Base-by-base conservation (phyloP, 495 filamentous ascomycete genomes). In the Umbilicaria muhlenbergii region DNA sequence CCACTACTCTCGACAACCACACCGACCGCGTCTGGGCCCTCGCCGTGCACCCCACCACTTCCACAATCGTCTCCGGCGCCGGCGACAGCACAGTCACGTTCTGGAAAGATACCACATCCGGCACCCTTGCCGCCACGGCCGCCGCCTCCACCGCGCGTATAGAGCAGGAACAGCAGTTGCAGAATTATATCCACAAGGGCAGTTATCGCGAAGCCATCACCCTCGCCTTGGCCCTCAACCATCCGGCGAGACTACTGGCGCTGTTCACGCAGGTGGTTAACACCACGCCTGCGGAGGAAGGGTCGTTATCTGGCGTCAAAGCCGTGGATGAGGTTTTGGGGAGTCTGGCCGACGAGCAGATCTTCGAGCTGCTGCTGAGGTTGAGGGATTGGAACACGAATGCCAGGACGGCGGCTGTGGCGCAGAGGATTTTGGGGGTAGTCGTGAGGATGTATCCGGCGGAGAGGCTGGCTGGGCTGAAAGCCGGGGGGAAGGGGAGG, bases 351-450 rank as follows among this genome's bases (percentile, higher is more conserved):
- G 77, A 92, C 46, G 78, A 83, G 43, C 87, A 96, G 52, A 70
- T 99, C 12, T 84, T 79, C 51, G 66, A 68, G 7, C 71, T 99
- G 13, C 70, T 99, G 8, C 64, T 83, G 15, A 66, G 91, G 32
- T 56, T 95, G 37, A 67, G 92, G 21, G 89, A 96, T 62, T 96
- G 91, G 91, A 96, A 96, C 56, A 92, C 91, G 14, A 95, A 93
- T 48, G 88, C 83, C 0, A 69, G 84, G 44, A 91, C 83, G n/a
- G 78, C 86, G 8, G 70, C 73, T 2, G 77, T 95, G 21, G 80
- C 91, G 6, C 91, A 99, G 63, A 72, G 80, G 37, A 76, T 96
- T n/a, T 62, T 99, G 36, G 77, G 73, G 60, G 74, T 79, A 13
- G 54, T 99, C 11, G 78, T 94, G 44, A 74, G 76, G 45, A 77